A percentile compares a stretch with the other conserved stretches of the same genome.
Conservation (phyloP, 2,329 filamentous ascomycete species). For the Colletotrichum tabaci region DNA sequence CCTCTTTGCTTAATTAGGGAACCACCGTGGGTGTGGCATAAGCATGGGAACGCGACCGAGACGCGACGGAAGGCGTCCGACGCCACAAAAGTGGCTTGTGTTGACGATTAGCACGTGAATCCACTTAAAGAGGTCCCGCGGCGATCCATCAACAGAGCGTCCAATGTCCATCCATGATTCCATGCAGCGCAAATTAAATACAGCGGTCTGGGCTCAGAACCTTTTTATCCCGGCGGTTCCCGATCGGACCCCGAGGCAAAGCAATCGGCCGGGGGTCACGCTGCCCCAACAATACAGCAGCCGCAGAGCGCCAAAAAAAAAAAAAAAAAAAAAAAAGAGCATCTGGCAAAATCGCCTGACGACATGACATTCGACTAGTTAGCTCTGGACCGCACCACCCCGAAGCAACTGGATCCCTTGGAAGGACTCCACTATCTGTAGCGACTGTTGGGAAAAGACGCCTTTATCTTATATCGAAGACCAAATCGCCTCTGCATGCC, state of each 20-base stretch:
- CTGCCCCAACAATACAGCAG: slow-evolving; percentile 28
- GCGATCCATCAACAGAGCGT: background rate
- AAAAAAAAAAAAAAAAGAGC: slow-evolving; percentile 39
- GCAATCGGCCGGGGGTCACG: slow-evolving; percentile 15
- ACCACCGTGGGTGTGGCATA: slow-evolving; percentile 4
- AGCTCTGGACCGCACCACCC: slow-evolving; percentile 21
- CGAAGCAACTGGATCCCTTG: slow-evolving; percentile 30
- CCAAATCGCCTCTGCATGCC: background rate
- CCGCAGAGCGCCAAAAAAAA: slow-evolving; percentile 41
- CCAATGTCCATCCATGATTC: background rate
- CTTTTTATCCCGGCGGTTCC: slow-evolving; percentile 34
- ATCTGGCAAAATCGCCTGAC: slow-evolving; percentile 35
- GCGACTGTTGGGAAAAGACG: slow-evolving; percentile 30
- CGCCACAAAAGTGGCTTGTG: slow-evolving; percentile 30
- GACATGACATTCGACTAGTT: slow-evolving; percentile 31
- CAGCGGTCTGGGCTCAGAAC: background rate
- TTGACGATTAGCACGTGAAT: slow-evolving; percentile 10
- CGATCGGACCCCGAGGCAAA: slow-evolving; percentile 39
- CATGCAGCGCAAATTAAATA: slow-evolving; percentile 14
- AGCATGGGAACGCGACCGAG: slow-evolving; percentile 22
- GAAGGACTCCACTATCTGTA: slow-evolving; percentile 35
- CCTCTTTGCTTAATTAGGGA: slow-evolving; percentile 28
- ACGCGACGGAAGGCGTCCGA: slow-evolving; percentile 18
- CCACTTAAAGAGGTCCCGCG: slow-evolving; percentile 3
- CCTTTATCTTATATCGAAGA: slow-evolving; percentile 2